Evolutionary conservation across 345 rosid genomes (phyloP).

Genomic region (Raphanus sativus): DNA sequence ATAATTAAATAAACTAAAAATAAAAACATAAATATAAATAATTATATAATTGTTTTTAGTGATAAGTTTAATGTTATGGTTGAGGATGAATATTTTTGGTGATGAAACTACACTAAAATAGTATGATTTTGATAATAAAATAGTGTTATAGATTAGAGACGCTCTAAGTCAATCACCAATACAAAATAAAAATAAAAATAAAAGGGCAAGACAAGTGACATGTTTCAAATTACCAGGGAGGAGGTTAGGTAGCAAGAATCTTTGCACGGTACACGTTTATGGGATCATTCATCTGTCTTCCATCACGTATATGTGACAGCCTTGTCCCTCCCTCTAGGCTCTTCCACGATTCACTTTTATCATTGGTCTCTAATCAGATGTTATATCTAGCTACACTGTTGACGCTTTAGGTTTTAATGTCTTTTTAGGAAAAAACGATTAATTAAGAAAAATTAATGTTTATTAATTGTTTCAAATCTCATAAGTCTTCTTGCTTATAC

Average conservation of each 20-base stretch:
- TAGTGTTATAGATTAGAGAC: too few relatives aligned
- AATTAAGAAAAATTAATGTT: neutral
- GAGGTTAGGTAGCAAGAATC: constrained; percentile 22
- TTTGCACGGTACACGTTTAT: constrained; percentile 23
- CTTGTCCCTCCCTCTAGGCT: neutral
- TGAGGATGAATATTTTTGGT: too few relatives aligned
- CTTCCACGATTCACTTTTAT: neutral
- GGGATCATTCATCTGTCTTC: neutral
- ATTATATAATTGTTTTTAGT: too few relatives aligned
- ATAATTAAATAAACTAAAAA: too few relatives aligned
- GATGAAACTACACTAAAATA: too few relatives aligned
- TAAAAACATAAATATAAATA: too few relatives aligned
- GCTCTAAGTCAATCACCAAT: neutral
- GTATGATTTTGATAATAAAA: too few relatives aligned
- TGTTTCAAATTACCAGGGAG: constrained; percentile 7
- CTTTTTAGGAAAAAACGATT: neutral
- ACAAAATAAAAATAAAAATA: neutral
- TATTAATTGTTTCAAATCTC: too few relatives aligned
- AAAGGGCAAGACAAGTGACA: neutral
- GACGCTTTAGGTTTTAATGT: neutral
- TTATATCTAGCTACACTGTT: neutral
- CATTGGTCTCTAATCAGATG: neutral
- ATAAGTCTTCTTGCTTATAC: too few relatives aligned
- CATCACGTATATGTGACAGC: neutral
- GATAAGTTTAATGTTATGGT: too few relatives aligned